These are phyloP conservation scores for Magnusiomyces magnusii DNA, from an alignment of 1,139 yeast species.

Conservation along the genomic window DNA sequence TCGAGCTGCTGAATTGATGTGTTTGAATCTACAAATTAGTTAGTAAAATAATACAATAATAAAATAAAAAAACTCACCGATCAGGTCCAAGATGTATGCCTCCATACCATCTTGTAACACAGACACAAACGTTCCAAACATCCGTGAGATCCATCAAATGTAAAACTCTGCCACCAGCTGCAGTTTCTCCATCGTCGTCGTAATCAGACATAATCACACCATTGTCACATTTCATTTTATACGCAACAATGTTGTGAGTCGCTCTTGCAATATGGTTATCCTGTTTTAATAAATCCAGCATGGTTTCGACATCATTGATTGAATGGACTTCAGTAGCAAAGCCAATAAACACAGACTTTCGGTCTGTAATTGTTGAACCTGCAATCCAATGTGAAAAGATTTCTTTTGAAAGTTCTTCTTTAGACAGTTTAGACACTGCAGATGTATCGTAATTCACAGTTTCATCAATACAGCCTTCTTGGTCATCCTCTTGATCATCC, in stretches of 20 bases:
- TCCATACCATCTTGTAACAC: conserved; percentile 90
- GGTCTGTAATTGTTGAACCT: conserved; percentile 70
- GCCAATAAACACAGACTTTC: conserved; percentile 82
- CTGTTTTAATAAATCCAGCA: conserved; percentile 45
- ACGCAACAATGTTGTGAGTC: conserved; percentile 76
- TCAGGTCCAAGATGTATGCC: conserved; percentile 91
- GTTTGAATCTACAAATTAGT: conserved; percentile 59
- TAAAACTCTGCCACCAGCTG: conserved; percentile 84
- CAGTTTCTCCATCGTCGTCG: conserved; percentile 97
- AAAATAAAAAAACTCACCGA: conserved; percentile 24
- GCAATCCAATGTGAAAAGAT: conserved; percentile 62
- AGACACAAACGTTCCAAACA: conserved; percentile 78
- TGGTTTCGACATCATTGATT: conserved; percentile 49
- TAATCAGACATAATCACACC: conserved; percentile 67
- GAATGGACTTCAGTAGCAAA: conserved; percentile 56
- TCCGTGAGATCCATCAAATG: conserved; percentile 66
- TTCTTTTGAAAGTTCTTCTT: conserved; percentile 31
- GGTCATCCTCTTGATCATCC: conserved; percentile 24
- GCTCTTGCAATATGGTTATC: conserved; percentile 66
- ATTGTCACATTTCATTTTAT: conserved; percentile 53
- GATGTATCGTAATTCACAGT: conserved; percentile 16
- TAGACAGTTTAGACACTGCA: conserved; percentile 14
- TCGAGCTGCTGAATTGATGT: conserved; percentile 81
- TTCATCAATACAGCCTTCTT: conserved; percentile 11
- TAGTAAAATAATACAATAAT: background rate